These are phyloP conservation scores for Aspergillus amoenus DNA, from an alignment of 2,329 filamentous ascomycete species.

Conservation along the genomic window DNA sequence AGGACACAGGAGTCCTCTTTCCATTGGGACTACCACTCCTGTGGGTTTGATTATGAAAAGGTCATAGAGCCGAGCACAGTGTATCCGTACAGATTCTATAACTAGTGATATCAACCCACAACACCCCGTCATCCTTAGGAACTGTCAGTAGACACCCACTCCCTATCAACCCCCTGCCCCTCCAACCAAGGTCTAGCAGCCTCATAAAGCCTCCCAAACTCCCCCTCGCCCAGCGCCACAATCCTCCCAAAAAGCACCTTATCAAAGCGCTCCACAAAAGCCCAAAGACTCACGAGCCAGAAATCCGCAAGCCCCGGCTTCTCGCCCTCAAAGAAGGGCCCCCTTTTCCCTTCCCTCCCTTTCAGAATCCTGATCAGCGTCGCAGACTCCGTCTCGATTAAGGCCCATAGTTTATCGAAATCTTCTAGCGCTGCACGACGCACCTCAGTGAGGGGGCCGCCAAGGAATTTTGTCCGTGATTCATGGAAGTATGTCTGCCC, in stretches of 20 bases:
- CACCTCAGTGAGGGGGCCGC: slow-evolving; percentile 28
- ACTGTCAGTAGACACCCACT: slow-evolving; percentile 19
- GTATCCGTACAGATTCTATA: no score
- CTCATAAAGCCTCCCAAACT: slow-evolving; percentile 26
- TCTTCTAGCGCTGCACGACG: slow-evolving; percentile 10
- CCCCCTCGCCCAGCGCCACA: slow-evolving; percentile 24
- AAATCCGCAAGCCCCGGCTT: slow-evolving; percentile 30
- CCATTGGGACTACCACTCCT: no score
- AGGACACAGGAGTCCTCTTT: no score
- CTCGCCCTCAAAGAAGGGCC: slow-evolving; percentile 33
- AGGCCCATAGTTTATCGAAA: slow-evolving; percentile 11
- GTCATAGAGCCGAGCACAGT: no score
- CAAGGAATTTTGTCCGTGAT: slow-evolving; percentile 24
- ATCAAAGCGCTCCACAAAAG: slow-evolving; percentile 26
- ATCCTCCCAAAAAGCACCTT: slow-evolving; percentile 22
- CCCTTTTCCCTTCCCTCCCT: slow-evolving; percentile 26
- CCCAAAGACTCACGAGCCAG: slow-evolving; percentile 21
- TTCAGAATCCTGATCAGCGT: slow-evolving; percentile 24
- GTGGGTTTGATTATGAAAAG: no score
- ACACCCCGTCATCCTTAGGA: no score
- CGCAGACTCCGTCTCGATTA: slow-evolving; percentile 19
- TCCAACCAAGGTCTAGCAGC: slow-evolving; percentile 31
- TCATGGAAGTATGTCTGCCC: slow-evolving; percentile 28
- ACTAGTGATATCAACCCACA: no score
- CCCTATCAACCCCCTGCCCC: slow-evolving; percentile 32